These are phyloP conservation scores for Cladophialophora chaetospira DNA, from an alignment of 2,329 filamentous ascomycete genomes.

Conservation along the genomic window DNA sequence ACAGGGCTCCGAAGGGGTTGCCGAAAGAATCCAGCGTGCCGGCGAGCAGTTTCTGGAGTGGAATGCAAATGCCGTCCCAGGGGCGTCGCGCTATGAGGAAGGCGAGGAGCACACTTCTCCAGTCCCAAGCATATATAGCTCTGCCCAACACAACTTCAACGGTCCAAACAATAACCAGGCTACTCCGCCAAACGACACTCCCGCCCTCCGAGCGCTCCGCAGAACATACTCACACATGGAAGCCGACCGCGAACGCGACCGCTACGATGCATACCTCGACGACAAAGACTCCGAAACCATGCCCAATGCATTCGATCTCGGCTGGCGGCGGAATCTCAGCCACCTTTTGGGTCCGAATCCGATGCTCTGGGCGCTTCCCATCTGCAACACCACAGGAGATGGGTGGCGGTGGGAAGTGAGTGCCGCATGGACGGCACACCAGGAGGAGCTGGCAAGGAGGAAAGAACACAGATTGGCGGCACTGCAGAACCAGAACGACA, in stretches of 20 bases:
- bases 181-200: constrained; percentile 23
- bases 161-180: background rate
- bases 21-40: constrained; percentile 57
- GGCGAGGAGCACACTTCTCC: constrained; percentile 63
- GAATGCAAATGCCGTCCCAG: constrained; percentile 77
- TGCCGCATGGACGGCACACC: constrained; percentile 71
- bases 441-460: constrained; percentile 35
- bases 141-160: background rate
- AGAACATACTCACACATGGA: constrained; percentile 52
- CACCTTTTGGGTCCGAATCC: constrained; percentile 79
- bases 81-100: constrained; percentile 78
- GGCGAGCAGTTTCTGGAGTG: constrained; percentile 77
- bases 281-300: constrained; percentile 85
- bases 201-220: constrained; percentile 53
- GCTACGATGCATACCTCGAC: constrained; percentile 81
- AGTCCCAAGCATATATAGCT: constrained; percentile 25
- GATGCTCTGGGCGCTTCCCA: constrained; percentile 74
- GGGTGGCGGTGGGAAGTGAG: constrained; percentile 94
- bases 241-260: constrained; percentile 63
- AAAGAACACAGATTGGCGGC: constrained; percentile 26
- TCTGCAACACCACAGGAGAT: constrained; percentile 84
- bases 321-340: constrained; percentile 73
- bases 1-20: constrained; percentile 36
- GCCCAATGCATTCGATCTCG: constrained; percentile 91
- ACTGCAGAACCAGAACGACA: constrained; percentile 33